A percentile compares a stretch with the other conserved stretches of the same genome.
Evolutionary conservation across 179 eudicot genomes (phyloP).

Genomic region (Amaranthus tricolor): DNA sequence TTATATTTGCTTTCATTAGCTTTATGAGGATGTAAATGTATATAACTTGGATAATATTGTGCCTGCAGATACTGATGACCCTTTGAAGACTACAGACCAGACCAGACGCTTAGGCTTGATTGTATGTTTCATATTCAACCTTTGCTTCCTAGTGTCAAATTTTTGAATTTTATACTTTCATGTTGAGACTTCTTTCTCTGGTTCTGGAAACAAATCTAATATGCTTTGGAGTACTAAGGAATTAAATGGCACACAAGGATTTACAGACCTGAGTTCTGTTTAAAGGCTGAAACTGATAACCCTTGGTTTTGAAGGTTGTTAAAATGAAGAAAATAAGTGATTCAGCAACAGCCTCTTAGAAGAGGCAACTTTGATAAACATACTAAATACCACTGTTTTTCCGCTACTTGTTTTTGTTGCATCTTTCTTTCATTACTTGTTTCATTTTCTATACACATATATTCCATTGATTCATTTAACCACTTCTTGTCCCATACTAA

Average conservation of each 20-base stretch:
- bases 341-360: background rate
- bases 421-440: too few relatives aligned
- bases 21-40: slow-evolving; percentile 8
- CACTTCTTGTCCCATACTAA: too few relatives aligned
- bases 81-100: slow-evolving; percentile 84
- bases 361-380: too few relatives aligned
- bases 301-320: background rate
- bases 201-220: too few relatives aligned
- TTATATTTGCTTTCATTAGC: too few relatives aligned
- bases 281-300: background rate
- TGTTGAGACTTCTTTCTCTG: too few relatives aligned
- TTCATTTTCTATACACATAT: too few relatives aligned
- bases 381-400: too few relatives aligned
- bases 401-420: background rate
- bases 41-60: background rate
- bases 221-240: too few relatives aligned
- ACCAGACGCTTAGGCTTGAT: slow-evolving; percentile 79
- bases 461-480: too few relatives aligned
- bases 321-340: too few relatives aligned
- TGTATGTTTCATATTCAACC: slow-evolving; percentile 32
- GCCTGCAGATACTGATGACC: slow-evolving; percentile 51
- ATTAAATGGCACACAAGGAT: background rate
- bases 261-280: background rate
- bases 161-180: background rate
- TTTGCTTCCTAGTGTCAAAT: background rate